Percentiles rank a stretch among this genome's conserved stretches.
phyloP scores from a whole-genome alignment of 192 early-diverging fungal genomes.

The Chytriomyces confervae region DNA sequence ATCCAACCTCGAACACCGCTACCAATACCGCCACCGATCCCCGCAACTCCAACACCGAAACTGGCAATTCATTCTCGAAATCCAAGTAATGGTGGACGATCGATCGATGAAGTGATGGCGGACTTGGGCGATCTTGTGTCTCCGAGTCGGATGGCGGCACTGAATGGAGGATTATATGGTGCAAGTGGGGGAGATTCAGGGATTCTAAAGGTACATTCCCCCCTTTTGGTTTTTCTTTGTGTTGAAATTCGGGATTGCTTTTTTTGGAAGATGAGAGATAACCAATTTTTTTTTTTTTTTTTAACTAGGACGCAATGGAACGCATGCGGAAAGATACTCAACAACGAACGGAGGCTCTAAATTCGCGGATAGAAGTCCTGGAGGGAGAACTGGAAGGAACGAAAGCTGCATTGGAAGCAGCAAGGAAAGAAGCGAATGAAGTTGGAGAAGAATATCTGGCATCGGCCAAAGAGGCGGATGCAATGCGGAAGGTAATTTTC shows the following conservation, averaged over 20 bases:
- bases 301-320: slow-evolving; percentile 28
- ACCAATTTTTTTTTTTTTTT: background rate
- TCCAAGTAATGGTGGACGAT: background rate
- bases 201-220: background rate
- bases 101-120: slow-evolving; percentile 27
- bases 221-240: background rate
- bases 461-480: background rate
- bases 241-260: background rate
- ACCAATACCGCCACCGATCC: slow-evolving; percentile 9
- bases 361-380: background rate
- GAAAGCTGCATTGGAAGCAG: background rate
- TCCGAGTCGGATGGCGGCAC: background rate
- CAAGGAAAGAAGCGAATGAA: slow-evolving; percentile 2
- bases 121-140: slow-evolving; percentile 20
- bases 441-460: background rate
- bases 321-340: slow-evolving; percentile 30
- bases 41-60: background rate
- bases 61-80: background rate
- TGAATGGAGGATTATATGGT: background rate
- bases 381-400: slow-evolving; percentile 9
- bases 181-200: background rate
- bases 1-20: background rate
- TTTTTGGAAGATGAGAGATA: background rate
- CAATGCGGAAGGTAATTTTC: background rate
- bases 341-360: background rate